phyloP scores from a whole-genome alignment of 1,139 yeast genomes.

The Arxiozyma heterogenica region DNA sequence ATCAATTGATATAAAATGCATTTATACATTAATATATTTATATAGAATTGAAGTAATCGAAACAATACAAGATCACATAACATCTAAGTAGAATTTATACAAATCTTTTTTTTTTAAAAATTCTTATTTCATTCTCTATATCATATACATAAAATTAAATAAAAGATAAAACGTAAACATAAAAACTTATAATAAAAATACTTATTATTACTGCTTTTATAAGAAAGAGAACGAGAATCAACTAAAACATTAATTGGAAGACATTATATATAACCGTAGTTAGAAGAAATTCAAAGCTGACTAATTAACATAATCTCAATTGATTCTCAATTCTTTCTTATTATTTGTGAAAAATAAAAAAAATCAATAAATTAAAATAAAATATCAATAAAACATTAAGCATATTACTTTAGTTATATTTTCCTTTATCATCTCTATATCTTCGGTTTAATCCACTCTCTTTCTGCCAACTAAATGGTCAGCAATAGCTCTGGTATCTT shows the following conservation, averaged over 20 bases:
- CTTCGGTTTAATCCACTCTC: slow-evolving; percentile 20
- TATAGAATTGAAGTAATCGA: no score
- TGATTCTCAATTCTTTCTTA: neutral
- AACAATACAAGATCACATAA: no score
- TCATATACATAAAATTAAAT: slow-evolving; percentile 6
- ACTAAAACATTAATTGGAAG: no score
- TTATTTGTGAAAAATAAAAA: neutral
- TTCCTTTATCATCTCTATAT: neutral
- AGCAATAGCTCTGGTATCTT: slow-evolving; percentile 59
- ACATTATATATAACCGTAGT: no score
- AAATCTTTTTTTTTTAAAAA: neutral
- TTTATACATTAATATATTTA: no score
- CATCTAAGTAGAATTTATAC: neutral
- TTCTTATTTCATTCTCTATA: slow-evolving; percentile 5
- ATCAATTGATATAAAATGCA: no score
- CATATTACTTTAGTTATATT: neutral
- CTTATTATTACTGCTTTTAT: neutral
- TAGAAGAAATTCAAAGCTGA: neutral
- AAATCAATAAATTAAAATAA: no score
- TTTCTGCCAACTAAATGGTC: slow-evolving; percentile 80
- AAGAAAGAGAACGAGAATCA: neutral
- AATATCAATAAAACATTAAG: neutral
- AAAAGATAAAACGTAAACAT: neutral
- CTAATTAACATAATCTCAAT: neutral
- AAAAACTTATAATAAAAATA: neutral